phyloP scores from a whole-genome alignment of 345 rosid genomes.

The Conringia planisiliqua region DNA sequence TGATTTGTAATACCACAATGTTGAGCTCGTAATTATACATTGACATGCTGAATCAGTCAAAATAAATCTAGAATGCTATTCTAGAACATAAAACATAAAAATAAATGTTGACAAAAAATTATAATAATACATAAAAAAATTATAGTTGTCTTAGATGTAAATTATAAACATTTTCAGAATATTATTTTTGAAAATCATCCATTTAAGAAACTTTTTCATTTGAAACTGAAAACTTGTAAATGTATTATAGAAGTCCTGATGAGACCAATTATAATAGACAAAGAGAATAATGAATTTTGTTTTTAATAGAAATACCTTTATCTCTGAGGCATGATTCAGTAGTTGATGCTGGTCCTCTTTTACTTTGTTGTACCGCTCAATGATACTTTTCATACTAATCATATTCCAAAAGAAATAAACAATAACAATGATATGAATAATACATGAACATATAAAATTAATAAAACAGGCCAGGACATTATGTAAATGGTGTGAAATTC shows the following conservation, averaged over 20 bases:
- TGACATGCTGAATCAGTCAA: not conserved
- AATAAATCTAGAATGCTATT: not conserved
- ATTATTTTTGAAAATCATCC: not conserved
- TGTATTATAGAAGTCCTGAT: not conserved
- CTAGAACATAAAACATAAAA: not conserved
- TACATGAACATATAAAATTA: not conserved
- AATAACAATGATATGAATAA: not conserved
- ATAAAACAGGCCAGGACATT: not conserved
- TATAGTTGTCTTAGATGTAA: not conserved
- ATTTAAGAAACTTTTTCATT: not conserved
- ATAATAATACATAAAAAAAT: not conserved
- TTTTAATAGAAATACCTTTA: conserved; percentile 42
- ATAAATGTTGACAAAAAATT: no score
- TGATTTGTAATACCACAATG: not conserved
- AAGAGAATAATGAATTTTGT: not conserved
- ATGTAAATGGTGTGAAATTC: not conserved
- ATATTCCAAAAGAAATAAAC: not conserved
- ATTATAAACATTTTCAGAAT: not conserved
- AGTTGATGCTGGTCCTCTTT: conserved; percentile 56
- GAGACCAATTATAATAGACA: not conserved
- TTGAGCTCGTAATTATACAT: not conserved
- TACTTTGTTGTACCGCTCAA: conserved; percentile 60
- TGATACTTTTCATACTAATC: conserved; percentile 56
- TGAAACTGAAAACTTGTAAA: not conserved
- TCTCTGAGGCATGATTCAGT: conserved; percentile 57